These are phyloP conservation scores for Kwoniella pini DNA, from an alignment of 768 basidiomycete species.

Conservation along the genomic window DNA sequence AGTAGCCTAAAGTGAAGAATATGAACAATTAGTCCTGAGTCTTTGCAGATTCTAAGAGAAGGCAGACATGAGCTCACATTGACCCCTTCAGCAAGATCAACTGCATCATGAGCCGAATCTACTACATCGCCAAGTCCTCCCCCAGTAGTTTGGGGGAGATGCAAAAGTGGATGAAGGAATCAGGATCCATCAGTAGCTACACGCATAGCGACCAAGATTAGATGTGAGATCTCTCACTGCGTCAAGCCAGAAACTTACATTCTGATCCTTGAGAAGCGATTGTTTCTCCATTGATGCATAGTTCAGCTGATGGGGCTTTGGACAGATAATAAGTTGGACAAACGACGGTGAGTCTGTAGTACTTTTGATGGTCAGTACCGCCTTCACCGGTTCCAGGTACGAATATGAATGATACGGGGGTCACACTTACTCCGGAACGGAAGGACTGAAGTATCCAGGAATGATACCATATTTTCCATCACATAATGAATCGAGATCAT, in stretches of 20 bases:
- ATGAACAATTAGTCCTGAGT: not conserved
- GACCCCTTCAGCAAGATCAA: conserved; percentile 29
- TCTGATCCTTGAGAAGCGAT: conserved; percentile 26
- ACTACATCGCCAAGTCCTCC: conserved; percentile 24
- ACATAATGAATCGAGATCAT: conserved; percentile 20
- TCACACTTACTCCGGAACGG: conserved; percentile 12
- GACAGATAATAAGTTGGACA: conserved; percentile 29
- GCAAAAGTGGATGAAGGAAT: conserved; percentile 31
- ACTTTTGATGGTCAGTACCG: too few relatives aligned
- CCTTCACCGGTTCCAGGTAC: too few relatives aligned
- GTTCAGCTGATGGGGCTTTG: conserved; percentile 20
- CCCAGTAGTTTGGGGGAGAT: conserved; percentile 20
- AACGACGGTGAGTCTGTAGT: conserved; percentile 23
- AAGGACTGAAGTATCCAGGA: conserved; percentile 17
- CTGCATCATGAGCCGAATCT: conserved; percentile 24
- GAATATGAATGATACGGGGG: too few relatives aligned
- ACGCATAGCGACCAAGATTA: too few relatives aligned
- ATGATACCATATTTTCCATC: conserved; percentile 30
- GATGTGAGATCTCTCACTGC: too few relatives aligned
- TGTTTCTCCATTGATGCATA: conserved; percentile 19
- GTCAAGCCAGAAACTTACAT: conserved; percentile 12
- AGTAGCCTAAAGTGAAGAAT: conserved; percentile 1
- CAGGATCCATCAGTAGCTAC: conserved; percentile 29
- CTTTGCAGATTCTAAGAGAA: too few relatives aligned
- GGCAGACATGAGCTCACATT: conserved; percentile 14